These are phyloP conservation scores for Sporodiniella umbellata DNA, from an alignment of 371 early-diverging fungal genomes.

Conservation along the genomic window DNA sequence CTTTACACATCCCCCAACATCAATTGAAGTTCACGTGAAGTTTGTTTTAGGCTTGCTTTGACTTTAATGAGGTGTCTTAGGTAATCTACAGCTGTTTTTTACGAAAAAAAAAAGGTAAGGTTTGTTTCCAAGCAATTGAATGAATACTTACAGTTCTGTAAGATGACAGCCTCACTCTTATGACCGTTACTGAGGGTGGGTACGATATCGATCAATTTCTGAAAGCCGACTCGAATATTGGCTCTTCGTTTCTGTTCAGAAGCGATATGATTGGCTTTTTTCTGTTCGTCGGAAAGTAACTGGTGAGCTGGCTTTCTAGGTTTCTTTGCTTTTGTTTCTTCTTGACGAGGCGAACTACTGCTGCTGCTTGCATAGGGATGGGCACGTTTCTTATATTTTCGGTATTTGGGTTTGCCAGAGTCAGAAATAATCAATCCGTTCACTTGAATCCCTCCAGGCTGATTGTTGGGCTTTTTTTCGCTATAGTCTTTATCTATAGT, in stretches of 20 bases:
- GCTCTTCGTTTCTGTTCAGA: slow-evolving; percentile 86
- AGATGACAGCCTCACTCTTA: slow-evolving; percentile 48
- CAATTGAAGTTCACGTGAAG: slow-evolving; percentile 12
- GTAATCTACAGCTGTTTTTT: slow-evolving; percentile 13
- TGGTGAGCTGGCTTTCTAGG: slow-evolving; percentile 39
- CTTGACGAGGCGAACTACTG: not conserved
- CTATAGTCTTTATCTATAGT: slow-evolving; percentile 3
- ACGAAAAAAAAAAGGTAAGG: no score
- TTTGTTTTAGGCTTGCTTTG: slow-evolving; percentile 18
- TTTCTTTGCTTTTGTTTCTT: not conserved
- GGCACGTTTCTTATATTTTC: not conserved
- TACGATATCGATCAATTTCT: slow-evolving; percentile 72
- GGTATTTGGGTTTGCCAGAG: not conserved
- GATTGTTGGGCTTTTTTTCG: not conserved
- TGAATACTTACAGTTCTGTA: slow-evolving; percentile 20
- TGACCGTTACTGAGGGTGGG: slow-evolving; percentile 64
- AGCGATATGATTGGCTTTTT: slow-evolving; percentile 89
- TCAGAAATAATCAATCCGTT: slow-evolving; percentile 3
- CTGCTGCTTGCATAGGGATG: slow-evolving; percentile 8
- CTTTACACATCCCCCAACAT: slow-evolving; percentile 22
- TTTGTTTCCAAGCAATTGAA: no score
- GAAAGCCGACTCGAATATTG: slow-evolving; percentile 78
- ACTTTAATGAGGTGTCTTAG: slow-evolving; percentile 16
- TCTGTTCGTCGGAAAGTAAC: slow-evolving; percentile 81
- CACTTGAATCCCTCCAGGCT: slow-evolving; percentile 5